A percentile compares a stretch with the other conserved stretches of the same genome.
phyloP scores from a whole-genome alignment of 2,329 filamentous ascomycete genomes.

The Monosporascus sp. region DNA sequence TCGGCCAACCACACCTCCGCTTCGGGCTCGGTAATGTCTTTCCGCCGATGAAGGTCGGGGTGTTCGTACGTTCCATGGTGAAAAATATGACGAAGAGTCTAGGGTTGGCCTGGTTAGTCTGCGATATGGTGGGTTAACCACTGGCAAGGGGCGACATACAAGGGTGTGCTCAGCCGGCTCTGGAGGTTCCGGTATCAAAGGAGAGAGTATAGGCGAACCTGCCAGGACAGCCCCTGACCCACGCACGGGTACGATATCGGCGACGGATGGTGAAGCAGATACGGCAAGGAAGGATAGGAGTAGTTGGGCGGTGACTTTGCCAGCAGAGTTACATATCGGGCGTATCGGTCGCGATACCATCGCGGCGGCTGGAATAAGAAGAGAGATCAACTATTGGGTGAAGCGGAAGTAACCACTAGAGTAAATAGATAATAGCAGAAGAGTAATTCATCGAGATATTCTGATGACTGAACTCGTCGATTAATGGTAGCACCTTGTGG shows the following conservation, averaged over 20 bases:
- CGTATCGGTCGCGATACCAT: constrained; percentile 24
- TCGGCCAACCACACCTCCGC: constrained; percentile 59
- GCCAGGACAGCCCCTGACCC: constrained; percentile 39
- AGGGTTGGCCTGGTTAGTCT: constrained; percentile 5
- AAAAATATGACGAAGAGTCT: constrained; percentile 76
- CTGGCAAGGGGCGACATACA: constrained; percentile 27
- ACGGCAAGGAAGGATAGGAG: constrained; percentile 65
- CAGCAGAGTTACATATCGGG: constrained; percentile 48
- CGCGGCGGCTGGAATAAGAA: constrained; percentile 2
- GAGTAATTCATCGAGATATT: background rate
- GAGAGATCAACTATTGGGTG: background rate
- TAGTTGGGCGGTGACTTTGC: constrained; percentile 58
- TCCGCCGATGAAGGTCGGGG: constrained; percentile 69
- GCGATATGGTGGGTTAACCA: background rate
- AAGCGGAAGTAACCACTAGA: background rate
- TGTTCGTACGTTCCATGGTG: constrained; percentile 83
- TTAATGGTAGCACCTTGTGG: background rate
- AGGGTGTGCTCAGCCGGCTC: constrained; percentile 53
- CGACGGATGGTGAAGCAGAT: constrained; percentile 38
- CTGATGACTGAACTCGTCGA: background rate
- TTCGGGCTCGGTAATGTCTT: constrained; percentile 60
- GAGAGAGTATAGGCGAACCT: constrained; percentile 36
- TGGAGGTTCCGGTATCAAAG: constrained; percentile 38
- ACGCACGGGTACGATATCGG: constrained; percentile 14
- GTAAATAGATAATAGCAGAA: background rate